Evolutionary conservation across 106 monocot species (phyloP).

Genomic region (Posidonia australis): DNA sequence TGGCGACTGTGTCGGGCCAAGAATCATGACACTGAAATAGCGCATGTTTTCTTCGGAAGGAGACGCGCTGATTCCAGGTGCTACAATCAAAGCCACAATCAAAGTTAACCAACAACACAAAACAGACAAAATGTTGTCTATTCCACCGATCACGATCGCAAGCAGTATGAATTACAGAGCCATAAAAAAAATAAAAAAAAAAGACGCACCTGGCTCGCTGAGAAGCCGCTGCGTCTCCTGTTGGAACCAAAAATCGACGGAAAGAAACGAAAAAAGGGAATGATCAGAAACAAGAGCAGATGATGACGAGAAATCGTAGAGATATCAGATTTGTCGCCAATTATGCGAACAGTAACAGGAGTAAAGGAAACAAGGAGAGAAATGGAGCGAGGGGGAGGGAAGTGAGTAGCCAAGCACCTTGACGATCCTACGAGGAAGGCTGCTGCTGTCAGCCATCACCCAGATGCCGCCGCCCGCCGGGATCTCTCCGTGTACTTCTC

Average conservation of each 20-base stretch:
- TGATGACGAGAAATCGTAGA: neutral
- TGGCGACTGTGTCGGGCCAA: slow-evolving; percentile 86
- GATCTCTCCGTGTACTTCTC: neutral
- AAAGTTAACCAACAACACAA: neutral
- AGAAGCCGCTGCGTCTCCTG: slow-evolving; percentile 97
- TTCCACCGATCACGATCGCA: no score
- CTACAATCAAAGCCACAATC: slow-evolving; percentile 26
- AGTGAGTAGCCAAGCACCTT: slow-evolving; percentile 37
- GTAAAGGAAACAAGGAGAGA: neutral
- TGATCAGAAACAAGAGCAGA: no score
- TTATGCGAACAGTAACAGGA: neutral
- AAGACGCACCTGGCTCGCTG: slow-evolving; percentile 73
- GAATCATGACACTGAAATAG: slow-evolving; percentile 95
- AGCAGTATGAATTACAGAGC: no score
- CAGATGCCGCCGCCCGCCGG: neutral
- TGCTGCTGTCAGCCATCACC: slow-evolving; percentile 64
- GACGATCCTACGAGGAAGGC: slow-evolving; percentile 91
- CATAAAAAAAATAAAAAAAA: no score
- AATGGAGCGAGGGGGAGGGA: neutral
- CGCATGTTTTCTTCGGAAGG: slow-evolving; percentile 98
- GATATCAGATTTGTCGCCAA: neutral
- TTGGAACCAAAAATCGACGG: neutral
- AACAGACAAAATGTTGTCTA: neutral
- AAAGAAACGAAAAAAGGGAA: neutral
- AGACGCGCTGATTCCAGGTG: slow-evolving; percentile 93